phyloP scores from a whole-genome alignment of 805 yeast species.

The Pichia nanzhaoensis region DNA sequence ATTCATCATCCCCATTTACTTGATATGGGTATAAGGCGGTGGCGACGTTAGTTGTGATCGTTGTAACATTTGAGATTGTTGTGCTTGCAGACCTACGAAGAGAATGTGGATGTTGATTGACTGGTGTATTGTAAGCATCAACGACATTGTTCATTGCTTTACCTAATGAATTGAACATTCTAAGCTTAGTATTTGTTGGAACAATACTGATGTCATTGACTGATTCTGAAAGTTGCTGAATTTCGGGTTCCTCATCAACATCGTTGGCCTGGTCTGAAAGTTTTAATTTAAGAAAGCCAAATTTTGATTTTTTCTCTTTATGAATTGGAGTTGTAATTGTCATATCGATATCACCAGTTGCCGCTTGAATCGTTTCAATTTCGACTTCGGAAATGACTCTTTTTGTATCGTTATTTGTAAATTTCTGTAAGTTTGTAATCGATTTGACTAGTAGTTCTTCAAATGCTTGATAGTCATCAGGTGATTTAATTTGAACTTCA shows the following conservation, averaged over 20 bases:
- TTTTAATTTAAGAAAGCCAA: conserved; percentile 30
- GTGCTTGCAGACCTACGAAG: not conserved
- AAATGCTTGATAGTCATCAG: conserved; percentile 34
- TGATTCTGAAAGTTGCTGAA: conserved; percentile 24
- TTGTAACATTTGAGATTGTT: not conserved
- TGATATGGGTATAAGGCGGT: conserved; percentile 59
- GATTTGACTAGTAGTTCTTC: conserved; percentile 50
- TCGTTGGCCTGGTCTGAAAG: conserved; percentile 12
- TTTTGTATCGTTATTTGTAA: conserved; percentile 64
- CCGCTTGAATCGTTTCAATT: conserved; percentile 82
- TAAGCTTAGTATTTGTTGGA: conserved; percentile 17
- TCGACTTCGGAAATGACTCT: conserved; percentile 79
- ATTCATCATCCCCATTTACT: conserved; percentile 72
- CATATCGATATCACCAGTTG: conserved; percentile 70
- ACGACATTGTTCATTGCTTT: conserved; percentile 2
- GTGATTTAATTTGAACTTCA: conserved; percentile 35
- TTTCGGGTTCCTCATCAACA: conserved; percentile 21
- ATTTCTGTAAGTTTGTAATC: conserved; percentile 47
- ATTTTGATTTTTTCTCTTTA: conserved; percentile 54
- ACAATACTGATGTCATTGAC: conserved; percentile 23
- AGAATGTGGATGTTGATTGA: not conserved
- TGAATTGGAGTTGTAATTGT: conserved; percentile 46
- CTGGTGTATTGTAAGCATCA: conserved; percentile 14
- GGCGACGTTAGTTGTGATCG: conserved; percentile 13
- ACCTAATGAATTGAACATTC: conserved; percentile 23